phyloP scores from a whole-genome alignment of 2,329 filamentous ascomycete genomes.

The Neofusicoccum laricinum region DNA sequence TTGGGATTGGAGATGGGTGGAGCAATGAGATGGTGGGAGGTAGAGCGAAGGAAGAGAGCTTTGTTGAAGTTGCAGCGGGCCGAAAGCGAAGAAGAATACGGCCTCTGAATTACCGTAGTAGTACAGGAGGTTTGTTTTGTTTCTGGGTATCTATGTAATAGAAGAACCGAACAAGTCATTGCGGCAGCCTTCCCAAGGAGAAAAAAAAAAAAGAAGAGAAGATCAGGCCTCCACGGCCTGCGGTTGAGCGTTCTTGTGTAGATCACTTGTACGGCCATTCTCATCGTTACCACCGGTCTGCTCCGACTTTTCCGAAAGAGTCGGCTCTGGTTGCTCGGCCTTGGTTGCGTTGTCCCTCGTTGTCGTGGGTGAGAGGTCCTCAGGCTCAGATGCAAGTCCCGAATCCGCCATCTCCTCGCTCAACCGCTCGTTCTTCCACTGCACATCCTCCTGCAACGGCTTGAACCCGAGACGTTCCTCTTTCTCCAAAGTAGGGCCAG shows the following conservation, averaged over 20 bases:
- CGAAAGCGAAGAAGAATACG: background rate
- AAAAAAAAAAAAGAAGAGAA: background rate
- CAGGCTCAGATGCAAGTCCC: conserved; percentile 6
- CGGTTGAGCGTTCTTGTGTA: conserved; percentile 1
- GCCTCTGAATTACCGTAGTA: conserved; percentile 11
- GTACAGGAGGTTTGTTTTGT: conserved; percentile 10
- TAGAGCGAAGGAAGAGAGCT: background rate
- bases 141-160: conserved; percentile 15
- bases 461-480: conserved; percentile 3
- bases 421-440: conserved; percentile 3
- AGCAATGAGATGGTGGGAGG: background rate
- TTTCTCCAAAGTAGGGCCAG: conserved; percentile 9
- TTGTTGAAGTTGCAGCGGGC: background rate
- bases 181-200: background rate
- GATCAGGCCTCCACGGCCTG: conserved; percentile 10
- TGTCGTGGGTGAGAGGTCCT: conserved; percentile 11
- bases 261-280: background rate
- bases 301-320: background rate
- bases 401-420: conserved; percentile 13
- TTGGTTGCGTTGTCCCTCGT: background rate
- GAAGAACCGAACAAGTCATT: conserved; percentile 11
- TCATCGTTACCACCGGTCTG: background rate
- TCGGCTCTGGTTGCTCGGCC: background rate
- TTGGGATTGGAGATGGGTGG: background rate
- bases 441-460: background rate